Percentiles rank a stretch among this genome's conserved stretches.
These are phyloP conservation scores for Sclerospora graminicola DNA, from an alignment of 352 stramenopile genomes.

Conservation along the genomic window DNA sequence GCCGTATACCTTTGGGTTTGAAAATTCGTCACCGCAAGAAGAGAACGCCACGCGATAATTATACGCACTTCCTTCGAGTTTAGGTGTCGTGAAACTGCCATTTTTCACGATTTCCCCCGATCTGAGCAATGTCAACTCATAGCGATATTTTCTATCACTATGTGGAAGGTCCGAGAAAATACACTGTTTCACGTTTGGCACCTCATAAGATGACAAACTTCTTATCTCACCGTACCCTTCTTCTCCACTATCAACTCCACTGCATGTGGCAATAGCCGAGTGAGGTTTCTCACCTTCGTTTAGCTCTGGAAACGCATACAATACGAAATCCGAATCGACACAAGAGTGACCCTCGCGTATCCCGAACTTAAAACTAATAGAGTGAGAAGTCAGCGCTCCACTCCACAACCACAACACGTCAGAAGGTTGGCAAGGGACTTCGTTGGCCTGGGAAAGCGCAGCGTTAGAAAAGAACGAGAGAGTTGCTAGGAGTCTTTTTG, in stretches of 20 bases:
- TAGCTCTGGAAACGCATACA: slow-evolving; percentile 45
- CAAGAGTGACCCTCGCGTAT: slow-evolving; percentile 45
- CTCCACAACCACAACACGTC: slow-evolving; percentile 72
- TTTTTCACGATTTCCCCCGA: slow-evolving; percentile 22
- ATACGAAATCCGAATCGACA: slow-evolving; percentile 34
- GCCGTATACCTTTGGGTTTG: slow-evolving; percentile 42
- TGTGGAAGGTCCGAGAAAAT: slow-evolving; percentile 35
- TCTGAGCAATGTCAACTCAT: slow-evolving; percentile 37
- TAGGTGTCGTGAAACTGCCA: slow-evolving; percentile 44
- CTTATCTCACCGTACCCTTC: slow-evolving; percentile 16
- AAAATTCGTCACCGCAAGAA: slow-evolving; percentile 75
- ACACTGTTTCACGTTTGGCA: slow-evolving; percentile 35
- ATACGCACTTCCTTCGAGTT: slow-evolving; percentile 28
- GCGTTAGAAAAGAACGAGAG: slow-evolving; percentile 1
- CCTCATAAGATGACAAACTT: slow-evolving; percentile 17
- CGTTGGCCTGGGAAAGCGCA: neutral
- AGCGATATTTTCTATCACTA: slow-evolving; percentile 40
- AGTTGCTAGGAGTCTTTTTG: neutral
- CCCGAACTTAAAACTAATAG: slow-evolving; percentile 61
- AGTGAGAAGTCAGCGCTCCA: slow-evolving; percentile 51
- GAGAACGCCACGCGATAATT: slow-evolving; percentile 70
- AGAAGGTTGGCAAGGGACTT: slow-evolving; percentile 18
- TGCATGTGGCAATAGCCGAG: slow-evolving; percentile 30
- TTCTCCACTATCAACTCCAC: slow-evolving; percentile 17
- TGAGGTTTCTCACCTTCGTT: slow-evolving; percentile 34